A percentile compares a stretch with the other conserved stretches of the same genome.
Evolutionary conservation across 495 filamentous ascomycete species (phyloP).

Genomic region (Apiosordaria backusii): DNA sequence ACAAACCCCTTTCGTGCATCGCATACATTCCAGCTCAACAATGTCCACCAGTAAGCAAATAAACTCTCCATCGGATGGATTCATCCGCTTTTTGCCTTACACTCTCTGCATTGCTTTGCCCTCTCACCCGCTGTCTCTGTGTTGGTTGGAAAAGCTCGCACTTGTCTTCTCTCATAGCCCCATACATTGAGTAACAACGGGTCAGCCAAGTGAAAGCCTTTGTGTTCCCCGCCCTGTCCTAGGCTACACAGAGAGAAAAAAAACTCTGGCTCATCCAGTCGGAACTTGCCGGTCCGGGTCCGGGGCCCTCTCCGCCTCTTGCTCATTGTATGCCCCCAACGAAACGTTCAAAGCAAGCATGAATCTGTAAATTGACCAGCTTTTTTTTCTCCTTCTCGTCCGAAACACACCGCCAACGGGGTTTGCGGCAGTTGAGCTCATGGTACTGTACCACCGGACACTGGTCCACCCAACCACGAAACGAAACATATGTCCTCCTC

Average conservation of each 20-base stretch:
- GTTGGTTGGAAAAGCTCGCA: not conserved
- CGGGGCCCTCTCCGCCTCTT: not conserved
- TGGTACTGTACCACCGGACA: not conserved
- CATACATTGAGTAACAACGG: not conserved
- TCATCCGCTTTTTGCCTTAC: not conserved
- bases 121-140: not conserved
- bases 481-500: not conserved
- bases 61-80: not conserved
- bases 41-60: not conserved
- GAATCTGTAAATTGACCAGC: not conserved
- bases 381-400: conserved; percentile 1
- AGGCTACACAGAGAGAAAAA: not conserved
- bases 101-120: not conserved
- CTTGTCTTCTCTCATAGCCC: not conserved
- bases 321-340: not conserved
- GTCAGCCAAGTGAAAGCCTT: not conserved
- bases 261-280: not conserved
- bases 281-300: not conserved
- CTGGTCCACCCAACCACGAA: not conserved
- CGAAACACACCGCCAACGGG: not conserved
- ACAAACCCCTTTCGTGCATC: not conserved
- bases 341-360: not conserved
- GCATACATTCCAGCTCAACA: not conserved
- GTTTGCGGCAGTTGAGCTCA: not conserved
- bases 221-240: not conserved